Evolutionary conservation across 2,329 filamentous ascomycete species (phyloP), one percentile per base, ranked within the genome.

Genomic region (Talaromyces rugulosus): DNA sequence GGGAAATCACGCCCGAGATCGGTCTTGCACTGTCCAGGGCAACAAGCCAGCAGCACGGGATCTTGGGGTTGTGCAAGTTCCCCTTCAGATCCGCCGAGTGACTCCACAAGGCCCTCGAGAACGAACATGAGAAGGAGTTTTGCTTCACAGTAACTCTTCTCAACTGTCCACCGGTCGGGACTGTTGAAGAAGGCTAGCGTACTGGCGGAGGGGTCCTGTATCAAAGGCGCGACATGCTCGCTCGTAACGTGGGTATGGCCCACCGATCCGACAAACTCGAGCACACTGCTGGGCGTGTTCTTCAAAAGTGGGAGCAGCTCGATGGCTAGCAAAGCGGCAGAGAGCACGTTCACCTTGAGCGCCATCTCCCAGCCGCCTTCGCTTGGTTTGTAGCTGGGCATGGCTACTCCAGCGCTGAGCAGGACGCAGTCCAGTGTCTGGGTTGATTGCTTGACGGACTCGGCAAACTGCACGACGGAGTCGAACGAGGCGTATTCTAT

Each of bases 61-160:
- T 27, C 11, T 11, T 18, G 16, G 28, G 47, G 42, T 5, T 23
- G 9, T 14, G 42, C 31, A 4, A 61, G 16, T 33, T 30, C 53
- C 1, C 60, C 60, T 33, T 62, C 47, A 18, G n/a, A 36, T 8
- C 60, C 60, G 16, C 60, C 60, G 16, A 62, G 60, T 50, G 55
- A 54, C 56, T 62, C 30, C 1, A 62, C 60, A 9, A 62, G 50
- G 4, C 60, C 60, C 51, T 62, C 47, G 7, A 62, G 60, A n/a
- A 62, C 60, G 40, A 62, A 62, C 60, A 62, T 62, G 34, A 62
- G 56, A 28, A 62, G 23, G 28, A 62, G 16, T 28, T 62, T 62
- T 27, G 60, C 33, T 30, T 62, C 60, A 34, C 50, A 58, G 50
- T 62, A 62, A 6, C 55, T 50, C 8, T 5, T 8, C 36, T 58